A percentile compares a stretch with the other conserved stretches of the same genome.
Conservation (phyloP, 495 filamentous ascomycete genomes). For the Recurvomyces mirabilis region DNA sequence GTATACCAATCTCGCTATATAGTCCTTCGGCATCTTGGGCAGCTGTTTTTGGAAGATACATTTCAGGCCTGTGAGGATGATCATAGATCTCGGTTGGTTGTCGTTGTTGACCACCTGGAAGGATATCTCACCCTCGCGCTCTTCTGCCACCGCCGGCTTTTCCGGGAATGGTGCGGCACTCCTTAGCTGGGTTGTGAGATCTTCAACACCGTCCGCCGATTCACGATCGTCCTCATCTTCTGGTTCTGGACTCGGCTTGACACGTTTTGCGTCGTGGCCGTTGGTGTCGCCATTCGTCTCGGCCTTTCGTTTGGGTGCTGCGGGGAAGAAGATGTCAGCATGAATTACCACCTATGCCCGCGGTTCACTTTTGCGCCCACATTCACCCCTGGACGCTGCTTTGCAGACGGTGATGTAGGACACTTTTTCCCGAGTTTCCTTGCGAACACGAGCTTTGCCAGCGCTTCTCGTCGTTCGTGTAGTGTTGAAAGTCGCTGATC, state of each 20-base stretch:
- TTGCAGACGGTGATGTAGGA: no score
- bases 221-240: conserved; percentile 2
- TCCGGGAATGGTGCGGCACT: conserved; percentile 8
- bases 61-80: conserved; percentile 90
- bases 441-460: no score
- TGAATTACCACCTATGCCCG: no score
- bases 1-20: conserved; percentile 93
- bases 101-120: conserved; percentile 98
- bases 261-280: conserved; percentile 38
- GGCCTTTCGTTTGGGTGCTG: conserved; percentile 22
- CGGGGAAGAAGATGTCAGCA: conserved; percentile 24
- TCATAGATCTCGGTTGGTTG: conserved; percentile 70
- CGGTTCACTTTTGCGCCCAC: no score
- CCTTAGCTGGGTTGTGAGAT: no score
- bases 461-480: no score
- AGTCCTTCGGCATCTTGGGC: conserved; percentile 98
- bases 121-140: conserved; percentile 90
- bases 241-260: conserved; percentile 36
- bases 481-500: no score
- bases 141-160: conserved; percentile 87
- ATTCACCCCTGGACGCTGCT: no score
- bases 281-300: conserved; percentile 25
- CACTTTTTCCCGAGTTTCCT: no score
- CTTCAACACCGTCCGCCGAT: no score
- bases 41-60: conserved; percentile 98